Evolutionary conservation across 352 stramenopile genomes (phyloP), one percentile per base, ranked within the genome.

Genomic region (Phytophthora macrochlamydospora): DNA sequence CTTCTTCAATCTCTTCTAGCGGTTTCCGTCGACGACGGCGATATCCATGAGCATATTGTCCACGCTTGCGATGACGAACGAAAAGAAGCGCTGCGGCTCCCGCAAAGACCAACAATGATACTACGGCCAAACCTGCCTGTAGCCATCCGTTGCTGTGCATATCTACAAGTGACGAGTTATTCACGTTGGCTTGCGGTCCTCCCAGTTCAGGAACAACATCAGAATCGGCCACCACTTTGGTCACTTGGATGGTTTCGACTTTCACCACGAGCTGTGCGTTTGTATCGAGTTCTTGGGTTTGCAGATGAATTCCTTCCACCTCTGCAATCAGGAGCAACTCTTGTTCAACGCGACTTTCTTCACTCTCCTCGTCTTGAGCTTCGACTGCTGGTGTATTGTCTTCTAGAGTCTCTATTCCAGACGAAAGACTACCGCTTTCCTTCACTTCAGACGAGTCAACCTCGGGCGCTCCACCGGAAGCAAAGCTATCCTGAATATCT

Each of bases 1-100:
- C 79, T 51, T 83, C 76, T 59, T 88, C 79, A 0, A 56, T 52
- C 59, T 67, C 18, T 77, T 65, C 76, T 76, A 83, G 6, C 71
- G 65, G 51, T 69, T 83, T 46, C 65, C 18, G 18, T 24, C 18
- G 18, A 24, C 18, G 71, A 5, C 59, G 51, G 12, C 46, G 40
- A 45, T 45, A 51, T 50, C 57, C 18, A 42, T 30, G 58, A 2
- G 38, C 24, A 56, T 58, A 30, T 31, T 58, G 38, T 9, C 70
- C 59, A 54, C 38, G 53, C 12, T 75, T 79, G 13, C 57, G 68
- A 13, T 50, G 24, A 31, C 65, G 62, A 55, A 32, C 24, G 31
- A 84, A 64, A 8, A 81, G 73, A 58, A 72, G 78, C 9, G 50
- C 69, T 18, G 60, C 49, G 13, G 75, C 5, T 1, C 50, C n/a